phyloP scores from a whole-genome alignment of 768 basidiomycete species.

The Phlebiopsis flavidoalba region DNA sequence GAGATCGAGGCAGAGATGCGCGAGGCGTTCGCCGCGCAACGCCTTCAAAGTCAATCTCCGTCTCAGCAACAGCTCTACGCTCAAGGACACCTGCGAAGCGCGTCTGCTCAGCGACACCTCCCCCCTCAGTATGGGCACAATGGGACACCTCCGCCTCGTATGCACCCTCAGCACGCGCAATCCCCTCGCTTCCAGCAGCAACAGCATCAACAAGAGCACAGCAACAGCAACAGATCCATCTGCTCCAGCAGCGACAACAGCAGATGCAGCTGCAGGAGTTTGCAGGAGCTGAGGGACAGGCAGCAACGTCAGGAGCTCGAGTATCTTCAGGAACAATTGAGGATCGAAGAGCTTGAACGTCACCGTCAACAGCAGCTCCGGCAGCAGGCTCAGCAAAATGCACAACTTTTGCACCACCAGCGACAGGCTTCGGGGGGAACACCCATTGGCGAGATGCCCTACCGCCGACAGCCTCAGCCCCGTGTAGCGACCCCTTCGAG shows the following conservation, averaged over 20 bases:
- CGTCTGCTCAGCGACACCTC: conserved; percentile 14
- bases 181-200: conserved; percentile 80
- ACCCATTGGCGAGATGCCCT: conserved; percentile 45
- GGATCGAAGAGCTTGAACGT: conserved; percentile 57
- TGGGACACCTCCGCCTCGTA: conserved; percentile 64
- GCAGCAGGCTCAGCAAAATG: conserved; percentile 49
- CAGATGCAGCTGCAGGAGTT: conserved; percentile 27
- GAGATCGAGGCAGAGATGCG: conserved; percentile 86
- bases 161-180: conserved; percentile 66
- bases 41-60: conserved; percentile 14
- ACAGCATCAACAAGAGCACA: conserved; percentile 50
- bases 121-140: conserved; percentile 31
- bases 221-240: conserved; percentile 41
- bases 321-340: conserved; percentile 60
- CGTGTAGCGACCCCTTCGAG: conserved; percentile 34
- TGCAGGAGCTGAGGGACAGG: conserved; percentile 27
- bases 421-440: conserved; percentile 37
- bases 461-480: conserved; percentile 31
- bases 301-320: conserved; percentile 34
- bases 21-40: conserved; percentile 37
- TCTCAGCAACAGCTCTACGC: conserved; percentile 31
- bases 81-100: background rate
- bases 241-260: conserved; percentile 64
- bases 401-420: conserved; percentile 30
- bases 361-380: conserved; percentile 37